Evolutionary conservation across 2,329 filamentous ascomycete species (phyloP).

Genomic region (Colletotrichum cereale): DNA sequence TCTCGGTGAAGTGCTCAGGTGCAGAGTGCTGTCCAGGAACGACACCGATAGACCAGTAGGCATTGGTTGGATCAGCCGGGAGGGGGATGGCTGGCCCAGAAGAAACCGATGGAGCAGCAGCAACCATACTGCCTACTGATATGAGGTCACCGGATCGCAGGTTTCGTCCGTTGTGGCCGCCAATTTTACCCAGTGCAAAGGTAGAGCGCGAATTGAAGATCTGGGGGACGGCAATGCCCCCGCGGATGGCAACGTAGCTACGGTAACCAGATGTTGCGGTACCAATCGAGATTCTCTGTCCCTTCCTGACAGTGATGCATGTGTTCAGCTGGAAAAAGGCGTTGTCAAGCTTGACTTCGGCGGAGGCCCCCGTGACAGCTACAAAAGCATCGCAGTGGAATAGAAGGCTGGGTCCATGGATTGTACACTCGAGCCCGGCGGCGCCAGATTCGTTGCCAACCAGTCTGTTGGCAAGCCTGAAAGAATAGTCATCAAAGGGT

Average conservation of each 20-base stretch:
- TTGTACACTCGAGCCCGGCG: conserved; percentile 52
- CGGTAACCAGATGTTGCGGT: conserved; percentile 48
- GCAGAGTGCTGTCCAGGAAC: conserved; percentile 55
- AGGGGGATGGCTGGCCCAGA: conserved; percentile 41
- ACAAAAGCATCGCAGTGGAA: conserved; percentile 51
- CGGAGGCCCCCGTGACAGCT: conserved; percentile 50
- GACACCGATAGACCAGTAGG: conserved; percentile 49
- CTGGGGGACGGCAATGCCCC: conserved; percentile 51
- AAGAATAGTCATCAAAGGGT: conserved; percentile 56
- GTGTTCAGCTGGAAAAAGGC: conserved; percentile 42
- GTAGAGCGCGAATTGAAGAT: conserved; percentile 50
- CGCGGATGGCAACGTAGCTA: conserved; percentile 51
- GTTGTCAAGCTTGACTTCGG: conserved; percentile 46
- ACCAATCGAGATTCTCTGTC: conserved; percentile 47
- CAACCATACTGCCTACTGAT: conserved; percentile 31
- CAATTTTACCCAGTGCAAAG: conserved; percentile 50
- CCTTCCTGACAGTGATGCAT: conserved; percentile 43
- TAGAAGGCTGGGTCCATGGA: conserved; percentile 49
- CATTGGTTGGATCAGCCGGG: conserved; percentile 42
- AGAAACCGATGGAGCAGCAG: not conserved
- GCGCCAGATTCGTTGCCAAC: conserved; percentile 48
- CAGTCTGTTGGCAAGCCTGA: conserved; percentile 51
- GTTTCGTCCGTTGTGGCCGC: conserved; percentile 51
- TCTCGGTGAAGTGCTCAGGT: conserved; percentile 52
- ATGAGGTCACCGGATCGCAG: conserved; percentile 49